A percentile compares a stretch with the other conserved stretches of the same genome.
Evolutionary conservation across 306 rosid species (phyloP).

Genomic region (Fragaria iinumae): DNA sequence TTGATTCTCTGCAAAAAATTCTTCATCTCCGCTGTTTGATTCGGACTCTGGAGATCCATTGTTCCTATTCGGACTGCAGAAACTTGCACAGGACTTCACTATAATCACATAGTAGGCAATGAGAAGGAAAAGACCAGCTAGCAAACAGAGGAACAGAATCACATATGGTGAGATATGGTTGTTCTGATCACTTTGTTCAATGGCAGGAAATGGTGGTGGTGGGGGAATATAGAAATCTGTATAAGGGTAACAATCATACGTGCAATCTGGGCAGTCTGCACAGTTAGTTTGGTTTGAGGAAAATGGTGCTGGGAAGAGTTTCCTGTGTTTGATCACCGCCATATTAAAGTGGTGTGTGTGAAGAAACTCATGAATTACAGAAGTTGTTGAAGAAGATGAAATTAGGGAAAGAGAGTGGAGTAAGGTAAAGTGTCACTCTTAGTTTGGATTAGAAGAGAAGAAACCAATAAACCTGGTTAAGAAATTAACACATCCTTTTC

Average conservation of each 20-base stretch:
- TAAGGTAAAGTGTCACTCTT: conserved; percentile 33
- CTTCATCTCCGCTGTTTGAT: conserved; percentile 32
- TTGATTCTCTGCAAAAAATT: conserved; percentile 44
- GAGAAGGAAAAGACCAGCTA: conserved; percentile 35
- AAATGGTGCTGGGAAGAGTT: conserved; percentile 46
- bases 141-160: conserved; percentile 43
- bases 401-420: conserved; percentile 9
- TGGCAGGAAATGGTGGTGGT: conserved; percentile 20
- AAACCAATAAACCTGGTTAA: conserved; percentile 8
- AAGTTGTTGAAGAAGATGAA: conserved; percentile 24
- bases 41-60: conserved; percentile 19
- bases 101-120: conserved; percentile 50
- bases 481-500: conserved; percentile 37
- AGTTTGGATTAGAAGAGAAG: conserved; percentile 46
- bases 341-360: conserved; percentile 27
- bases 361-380: conserved; percentile 13
- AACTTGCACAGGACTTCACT: conserved; percentile 43
- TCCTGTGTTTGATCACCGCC: conserved; percentile 50
- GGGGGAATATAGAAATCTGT: conserved; percentile 35
- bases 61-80: conserved; percentile 28
- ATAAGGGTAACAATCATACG: conserved; percentile 45
- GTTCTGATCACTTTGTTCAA: conserved; percentile 15
- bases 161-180: conserved; percentile 40
- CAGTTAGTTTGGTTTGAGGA: conserved; percentile 55
- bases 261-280: conserved; percentile 43